Percentiles rank a stretch among this genome's conserved stretches.
Evolutionary conservation across 2,329 filamentous ascomycete species (phyloP).

Genomic region (Exutisphaerella laricina): DNA sequence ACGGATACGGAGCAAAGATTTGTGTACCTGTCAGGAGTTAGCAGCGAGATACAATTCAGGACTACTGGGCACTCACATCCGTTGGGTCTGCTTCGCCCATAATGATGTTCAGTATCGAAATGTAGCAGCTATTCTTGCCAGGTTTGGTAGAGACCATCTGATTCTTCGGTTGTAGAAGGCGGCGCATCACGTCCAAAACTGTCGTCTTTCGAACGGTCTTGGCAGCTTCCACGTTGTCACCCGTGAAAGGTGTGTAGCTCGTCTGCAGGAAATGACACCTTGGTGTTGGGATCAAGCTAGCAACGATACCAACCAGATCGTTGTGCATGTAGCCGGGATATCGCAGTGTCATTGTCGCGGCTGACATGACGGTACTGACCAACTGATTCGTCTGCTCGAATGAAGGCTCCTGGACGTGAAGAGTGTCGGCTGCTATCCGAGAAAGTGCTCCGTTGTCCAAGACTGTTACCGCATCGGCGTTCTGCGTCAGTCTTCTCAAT

Average conservation of each 20-base stretch:
- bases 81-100: constrained; percentile 98
- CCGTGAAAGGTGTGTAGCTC: constrained; percentile 95
- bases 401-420: constrained; percentile 92
- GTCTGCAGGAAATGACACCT: constrained; percentile 98
- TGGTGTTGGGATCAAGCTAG: constrained; percentile 91
- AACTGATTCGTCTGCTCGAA: constrained; percentile 98
- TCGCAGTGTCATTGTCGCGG: constrained; percentile 89
- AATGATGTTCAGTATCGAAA: constrained; percentile 97
- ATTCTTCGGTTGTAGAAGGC: constrained; percentile 94
- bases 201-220: constrained; percentile 98
- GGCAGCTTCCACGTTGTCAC: constrained; percentile 91
- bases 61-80: constrained; percentile 51
- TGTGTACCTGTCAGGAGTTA: constrained; percentile 61
- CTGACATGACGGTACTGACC: constrained; percentile 95
- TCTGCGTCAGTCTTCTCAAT: constrained; percentile 85
- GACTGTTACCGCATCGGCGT: constrained; percentile 95
- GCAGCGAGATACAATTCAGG: not conserved
- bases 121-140: constrained; percentile 97
- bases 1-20: constrained; percentile 90
- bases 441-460: constrained; percentile 92
- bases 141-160: constrained; percentile 97
- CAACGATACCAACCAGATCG: constrained; percentile 93
- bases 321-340: constrained; percentile 99
- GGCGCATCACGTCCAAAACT: constrained; percentile 93
- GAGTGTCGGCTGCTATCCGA: constrained; percentile 85